These are phyloP conservation scores for Cercospora sp. DNA, from an alignment of 2,329 filamentous ascomycete species.

Conservation along the genomic window DNA sequence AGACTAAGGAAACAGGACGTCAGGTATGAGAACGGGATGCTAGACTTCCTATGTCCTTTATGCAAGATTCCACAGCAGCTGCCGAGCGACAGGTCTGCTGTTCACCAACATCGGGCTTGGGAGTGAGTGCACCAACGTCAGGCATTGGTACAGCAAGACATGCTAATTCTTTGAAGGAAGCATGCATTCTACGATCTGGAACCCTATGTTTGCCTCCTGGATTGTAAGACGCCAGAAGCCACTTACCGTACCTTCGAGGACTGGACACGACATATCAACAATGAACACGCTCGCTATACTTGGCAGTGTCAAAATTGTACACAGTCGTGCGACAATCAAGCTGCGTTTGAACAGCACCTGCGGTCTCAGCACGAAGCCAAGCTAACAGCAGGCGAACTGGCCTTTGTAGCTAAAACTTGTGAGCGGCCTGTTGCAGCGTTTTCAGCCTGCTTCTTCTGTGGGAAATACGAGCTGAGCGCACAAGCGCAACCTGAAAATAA, in stretches of 20 bases:
- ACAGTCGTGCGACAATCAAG: neutral
- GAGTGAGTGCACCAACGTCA: neutral
- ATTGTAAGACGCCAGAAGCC: neutral
- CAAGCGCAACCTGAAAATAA: neutral
- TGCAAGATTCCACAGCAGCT: neutral
- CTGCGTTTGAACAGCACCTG: neutral
- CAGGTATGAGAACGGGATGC: neutral
- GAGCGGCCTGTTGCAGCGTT: neutral
- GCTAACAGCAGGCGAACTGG: neutral
- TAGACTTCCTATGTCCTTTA: neutral
- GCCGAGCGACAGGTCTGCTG: neutral
- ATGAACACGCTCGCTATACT: neutral
- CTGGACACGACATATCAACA: neutral
- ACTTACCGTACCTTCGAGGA: neutral
- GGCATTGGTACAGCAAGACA: neutral
- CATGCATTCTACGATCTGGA: conserved; percentile 1
- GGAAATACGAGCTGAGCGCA: neutral
- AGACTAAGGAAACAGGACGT: neutral
- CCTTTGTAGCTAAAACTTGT: neutral
- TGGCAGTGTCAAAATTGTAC: neutral
- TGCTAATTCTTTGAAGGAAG: neutral
- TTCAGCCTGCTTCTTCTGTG: neutral
- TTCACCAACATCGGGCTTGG: neutral
- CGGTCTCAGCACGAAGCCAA: neutral
- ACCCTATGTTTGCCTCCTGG: neutral